A percentile compares a stretch with the other conserved stretches of the same genome.
phyloP scores from a whole-genome alignment of 371 early-diverging fungal genomes.

The Lichtheimia ramosa region DNA sequence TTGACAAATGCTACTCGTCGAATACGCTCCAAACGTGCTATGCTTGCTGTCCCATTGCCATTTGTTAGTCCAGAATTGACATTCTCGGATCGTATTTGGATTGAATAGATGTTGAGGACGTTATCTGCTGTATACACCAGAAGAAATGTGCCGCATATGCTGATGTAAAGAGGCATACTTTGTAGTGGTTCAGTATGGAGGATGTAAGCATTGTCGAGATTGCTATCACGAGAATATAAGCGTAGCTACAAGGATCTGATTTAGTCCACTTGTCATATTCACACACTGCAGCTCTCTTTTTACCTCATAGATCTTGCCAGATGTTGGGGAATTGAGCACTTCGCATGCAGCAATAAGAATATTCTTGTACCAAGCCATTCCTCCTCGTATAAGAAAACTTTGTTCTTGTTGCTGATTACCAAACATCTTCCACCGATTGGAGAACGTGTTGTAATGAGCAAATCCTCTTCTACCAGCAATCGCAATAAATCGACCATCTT shows the following conservation, averaged over 20 bases:
- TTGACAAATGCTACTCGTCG: slow-evolving; percentile 70
- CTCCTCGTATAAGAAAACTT: slow-evolving; percentile 71
- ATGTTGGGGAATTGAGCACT: slow-evolving; percentile 16
- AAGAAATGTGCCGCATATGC: slow-evolving; percentile 53
- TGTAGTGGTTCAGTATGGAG: slow-evolving; percentile 54
- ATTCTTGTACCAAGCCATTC: slow-evolving; percentile 78
- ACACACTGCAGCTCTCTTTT: background rate
- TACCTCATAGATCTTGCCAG: slow-evolving; percentile 63
- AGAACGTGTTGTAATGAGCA: slow-evolving; percentile 72
- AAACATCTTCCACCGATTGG: slow-evolving; percentile 84
- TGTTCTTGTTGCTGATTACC: slow-evolving; percentile 86
- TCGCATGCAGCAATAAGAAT: slow-evolving; percentile 70
- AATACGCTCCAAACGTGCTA: slow-evolving; percentile 48
- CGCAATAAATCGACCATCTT: slow-evolving; percentile 74
- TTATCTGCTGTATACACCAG: slow-evolving; percentile 74
- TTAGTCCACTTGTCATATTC: background rate
- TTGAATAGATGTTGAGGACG: slow-evolving; percentile 51
- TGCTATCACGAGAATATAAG: slow-evolving; percentile 77
- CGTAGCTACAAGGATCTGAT: slow-evolving; percentile 51
- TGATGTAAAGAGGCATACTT: slow-evolving; percentile 55
- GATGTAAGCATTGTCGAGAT: slow-evolving; percentile 64
- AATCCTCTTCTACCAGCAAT: slow-evolving; percentile 81
- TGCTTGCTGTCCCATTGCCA: slow-evolving; percentile 9
- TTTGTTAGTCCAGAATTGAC: slow-evolving; percentile 6
- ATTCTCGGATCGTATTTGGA: slow-evolving; percentile 16